phyloP scores from a whole-genome alignment of 2,329 filamentous ascomycete species.

The Aspergillus ustus region DNA sequence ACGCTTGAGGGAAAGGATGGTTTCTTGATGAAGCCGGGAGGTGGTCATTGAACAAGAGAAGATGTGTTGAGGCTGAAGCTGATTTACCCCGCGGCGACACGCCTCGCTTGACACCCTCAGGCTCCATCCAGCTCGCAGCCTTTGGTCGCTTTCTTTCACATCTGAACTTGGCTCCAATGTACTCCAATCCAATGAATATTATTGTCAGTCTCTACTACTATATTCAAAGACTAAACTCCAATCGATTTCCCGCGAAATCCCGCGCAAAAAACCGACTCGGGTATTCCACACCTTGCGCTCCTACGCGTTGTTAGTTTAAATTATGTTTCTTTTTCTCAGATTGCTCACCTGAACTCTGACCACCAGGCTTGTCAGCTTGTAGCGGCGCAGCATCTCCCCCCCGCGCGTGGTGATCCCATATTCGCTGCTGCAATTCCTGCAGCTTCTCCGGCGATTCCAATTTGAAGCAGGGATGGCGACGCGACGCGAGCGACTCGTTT shows the following conservation, averaged over 20 bases:
- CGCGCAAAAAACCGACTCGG: constrained; percentile 66
- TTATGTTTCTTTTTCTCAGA: neutral
- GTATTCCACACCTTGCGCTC: constrained; percentile 62
- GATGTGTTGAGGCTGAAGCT: neutral
- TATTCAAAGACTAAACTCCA: constrained; percentile 57
- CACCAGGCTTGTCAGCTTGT: constrained; percentile 61
- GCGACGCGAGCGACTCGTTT: constrained; percentile 47
- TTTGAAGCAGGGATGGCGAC: constrained; percentile 65
- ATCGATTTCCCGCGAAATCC: constrained; percentile 59
- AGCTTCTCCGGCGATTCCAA: constrained; percentile 56
- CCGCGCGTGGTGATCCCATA: constrained; percentile 57
- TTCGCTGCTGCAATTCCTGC: constrained; percentile 49
- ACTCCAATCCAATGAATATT: neutral
- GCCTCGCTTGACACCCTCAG: neutral
- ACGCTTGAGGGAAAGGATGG: neutral
- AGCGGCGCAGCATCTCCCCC: constrained; percentile 57
- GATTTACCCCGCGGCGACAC: neutral
- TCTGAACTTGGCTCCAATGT: neutral
- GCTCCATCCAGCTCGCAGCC: neutral
- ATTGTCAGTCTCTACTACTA: neutral
- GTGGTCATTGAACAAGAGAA: neutral
- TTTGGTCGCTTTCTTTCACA: neutral
- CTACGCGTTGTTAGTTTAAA: constrained; percentile 29
- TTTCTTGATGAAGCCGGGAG: neutral
- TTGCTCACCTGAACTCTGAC: constrained; percentile 45